These are phyloP conservation scores for Pseudognaphalium luteoalbum DNA, from an alignment of 129 eudicot species.

Conservation along the genomic window DNA sequence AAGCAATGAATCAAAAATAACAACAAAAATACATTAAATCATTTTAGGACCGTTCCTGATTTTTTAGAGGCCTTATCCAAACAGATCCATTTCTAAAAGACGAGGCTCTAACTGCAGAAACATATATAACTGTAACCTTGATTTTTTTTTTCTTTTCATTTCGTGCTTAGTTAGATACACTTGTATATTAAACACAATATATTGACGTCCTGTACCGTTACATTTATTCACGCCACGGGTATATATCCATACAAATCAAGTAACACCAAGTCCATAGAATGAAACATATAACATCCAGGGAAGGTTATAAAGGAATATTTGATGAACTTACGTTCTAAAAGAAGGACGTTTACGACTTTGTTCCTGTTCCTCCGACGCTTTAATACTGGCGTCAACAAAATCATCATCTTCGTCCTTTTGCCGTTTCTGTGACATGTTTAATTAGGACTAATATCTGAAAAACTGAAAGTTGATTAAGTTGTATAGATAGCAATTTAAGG, in stretches of 20 bases:
- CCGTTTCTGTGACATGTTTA: constrained; percentile 42
- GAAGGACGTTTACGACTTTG: constrained; percentile 36
- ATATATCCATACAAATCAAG: neutral
- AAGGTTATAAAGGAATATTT: constrained; percentile 1
- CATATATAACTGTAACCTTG: neutral
- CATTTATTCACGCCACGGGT: neutral
- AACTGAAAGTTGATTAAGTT: neutral
- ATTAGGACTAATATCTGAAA: neutral
- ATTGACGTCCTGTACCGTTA: neutral
- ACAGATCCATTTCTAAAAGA: neutral
- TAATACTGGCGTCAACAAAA: neutral
- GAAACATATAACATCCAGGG: neutral
- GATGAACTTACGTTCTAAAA: constrained; percentile 28
- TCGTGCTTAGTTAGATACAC: neutral
- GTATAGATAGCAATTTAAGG: neutral
- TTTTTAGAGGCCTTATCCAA: neutral
- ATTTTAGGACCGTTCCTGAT: neutral
- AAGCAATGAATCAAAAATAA: neutral
- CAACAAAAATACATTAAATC: too few relatives aligned
- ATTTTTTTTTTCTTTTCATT: too few relatives aligned
- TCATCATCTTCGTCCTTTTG: constrained; percentile 29
- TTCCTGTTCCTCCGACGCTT: constrained; percentile 20
- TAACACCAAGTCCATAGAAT: neutral
- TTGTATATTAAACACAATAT: too few relatives aligned
- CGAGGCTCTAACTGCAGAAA: too few relatives aligned